A percentile compares a stretch with the other conserved stretches of the same genome.
Evolutionary conservation across 768 basidiomycete genomes (phyloP).

Genomic region (Scleroderma bovista): DNA sequence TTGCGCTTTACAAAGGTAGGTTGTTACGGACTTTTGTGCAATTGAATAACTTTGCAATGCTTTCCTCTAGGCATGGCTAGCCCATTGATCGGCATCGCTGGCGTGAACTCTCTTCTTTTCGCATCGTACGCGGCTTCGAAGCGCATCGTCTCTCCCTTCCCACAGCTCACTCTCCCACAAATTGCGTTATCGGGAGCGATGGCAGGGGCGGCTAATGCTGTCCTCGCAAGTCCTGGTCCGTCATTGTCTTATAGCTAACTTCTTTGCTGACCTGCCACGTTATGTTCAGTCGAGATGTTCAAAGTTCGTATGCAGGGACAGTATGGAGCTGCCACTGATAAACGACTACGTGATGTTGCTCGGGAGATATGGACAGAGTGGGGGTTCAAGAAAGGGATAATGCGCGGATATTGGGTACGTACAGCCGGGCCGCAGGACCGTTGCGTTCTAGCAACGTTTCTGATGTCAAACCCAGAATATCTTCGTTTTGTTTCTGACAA

Average conservation of each 20-base stretch:
- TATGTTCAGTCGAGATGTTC: conserved; percentile 86
- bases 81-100: conserved; percentile 88
- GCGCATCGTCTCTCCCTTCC: conserved; percentile 84
- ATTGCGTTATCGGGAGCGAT: conserved; percentile 83
- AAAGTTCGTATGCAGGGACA: conserved; percentile 98
- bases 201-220: conserved; percentile 87
- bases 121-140: conserved; percentile 81
- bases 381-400: conserved; percentile 84
- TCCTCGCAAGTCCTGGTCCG: conserved; percentile 85
- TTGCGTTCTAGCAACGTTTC: too few species aligned
- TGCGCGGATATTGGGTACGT: conserved; percentile 93
- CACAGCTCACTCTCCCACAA: conserved; percentile 72
- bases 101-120: conserved; percentile 94
- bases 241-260: not conserved
- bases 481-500: not conserved
- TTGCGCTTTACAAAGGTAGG: conserved; percentile 91
- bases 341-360: conserved; percentile 65
- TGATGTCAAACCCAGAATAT: too few species aligned
- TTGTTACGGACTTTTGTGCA: not conserved
- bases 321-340: conserved; percentile 77
- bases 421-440: not conserved
- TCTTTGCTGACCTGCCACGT: not conserved
- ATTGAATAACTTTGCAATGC: not conserved
- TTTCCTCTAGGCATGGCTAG: conserved; percentile 78
- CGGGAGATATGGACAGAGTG: conserved; percentile 83